Evolutionary conservation across 805 yeast species (phyloP), one percentile per base, ranked within the genome.

Genomic region (Lachancea waltii): DNA sequence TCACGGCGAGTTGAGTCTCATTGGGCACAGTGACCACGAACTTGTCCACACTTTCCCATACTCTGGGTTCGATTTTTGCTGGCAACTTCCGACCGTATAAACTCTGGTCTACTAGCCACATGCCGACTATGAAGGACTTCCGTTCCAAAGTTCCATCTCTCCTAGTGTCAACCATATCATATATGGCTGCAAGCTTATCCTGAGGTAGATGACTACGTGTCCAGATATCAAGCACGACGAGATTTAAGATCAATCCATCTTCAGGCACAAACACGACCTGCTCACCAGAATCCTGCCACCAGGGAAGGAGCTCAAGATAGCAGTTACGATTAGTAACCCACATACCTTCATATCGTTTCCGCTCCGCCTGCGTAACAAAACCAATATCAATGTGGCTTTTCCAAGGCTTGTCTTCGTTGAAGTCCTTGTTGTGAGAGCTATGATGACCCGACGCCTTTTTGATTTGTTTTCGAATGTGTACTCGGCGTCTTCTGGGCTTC

Each of bases 101-200:
- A 55, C 96, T 85, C 62, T 92, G 98, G 59, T 92, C 99, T 2
- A 92, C 89, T 4, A 89, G 62, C 98, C 98, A 92, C 83, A 85
- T 89, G 0, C 98, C 98, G n/a, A 89, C 90, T 22, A 90, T 64
- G 51, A 92, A 92, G 46, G 89, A 90, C 25, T 78, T 80, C 44
- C 85, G 75, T 48, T 79, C 81, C 38, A 92, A 64, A 1, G 84
- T 75, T 0, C 95, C 95, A 56, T 83, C 92, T 32, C 66, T 60
- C 47, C 78, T 58, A 39, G 63, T 70, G 54, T 74, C 85, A 4
- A 89, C 90, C 50, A 81, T 67, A 33, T 77, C 73, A 86, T 86
- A 85, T 20, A 80, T 79, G 34, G 75, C 72, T 17, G 64, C 67
- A 22, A 84, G 57, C 0, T 75, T 69, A 19, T 79, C 83, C 13